These are phyloP conservation scores for Corrigiola litoralis DNA, from an alignment of 179 eudicot species.

Conservation along the genomic window DNA sequence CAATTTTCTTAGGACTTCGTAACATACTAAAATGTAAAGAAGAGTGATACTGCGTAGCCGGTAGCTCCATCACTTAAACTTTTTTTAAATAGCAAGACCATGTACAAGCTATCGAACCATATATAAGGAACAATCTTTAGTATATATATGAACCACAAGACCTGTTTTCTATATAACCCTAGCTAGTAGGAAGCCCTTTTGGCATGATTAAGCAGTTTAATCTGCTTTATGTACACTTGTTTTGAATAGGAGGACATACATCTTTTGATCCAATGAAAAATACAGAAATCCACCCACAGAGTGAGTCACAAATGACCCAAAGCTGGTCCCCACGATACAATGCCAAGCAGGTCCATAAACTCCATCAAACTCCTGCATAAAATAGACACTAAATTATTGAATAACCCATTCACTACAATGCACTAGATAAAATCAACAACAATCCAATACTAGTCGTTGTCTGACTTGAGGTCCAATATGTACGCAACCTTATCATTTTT, in stretches of 20 bases:
- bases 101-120: constrained; percentile 21
- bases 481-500: not conserved
- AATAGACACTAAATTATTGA: not conserved
- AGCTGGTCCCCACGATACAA: constrained; percentile 83
- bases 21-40: not conserved
- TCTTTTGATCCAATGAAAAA: constrained; percentile 87
- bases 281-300: constrained; percentile 90
- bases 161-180: constrained; percentile 8
- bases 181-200: not conserved
- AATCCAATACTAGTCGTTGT: not conserved
- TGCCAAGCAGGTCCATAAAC: constrained; percentile 98
- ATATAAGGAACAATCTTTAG: not conserved
- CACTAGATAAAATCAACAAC: too few species aligned
- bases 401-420: not conserved
- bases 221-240: constrained; percentile 84
- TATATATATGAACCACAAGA: constrained; percentile 5
- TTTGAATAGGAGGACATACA: constrained; percentile 75
- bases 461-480: not conserved
- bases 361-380: constrained; percentile 90
- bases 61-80: constrained; percentile 1
- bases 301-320: constrained; percentile 95
- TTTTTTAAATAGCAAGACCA: constrained; percentile 2
- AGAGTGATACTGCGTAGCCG: not conserved
- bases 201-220: constrained; percentile 22
- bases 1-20: not conserved